Evolutionary conservation across 495 filamentous ascomycete species (phyloP).

Genomic region (Tuber magnatum): DNA sequence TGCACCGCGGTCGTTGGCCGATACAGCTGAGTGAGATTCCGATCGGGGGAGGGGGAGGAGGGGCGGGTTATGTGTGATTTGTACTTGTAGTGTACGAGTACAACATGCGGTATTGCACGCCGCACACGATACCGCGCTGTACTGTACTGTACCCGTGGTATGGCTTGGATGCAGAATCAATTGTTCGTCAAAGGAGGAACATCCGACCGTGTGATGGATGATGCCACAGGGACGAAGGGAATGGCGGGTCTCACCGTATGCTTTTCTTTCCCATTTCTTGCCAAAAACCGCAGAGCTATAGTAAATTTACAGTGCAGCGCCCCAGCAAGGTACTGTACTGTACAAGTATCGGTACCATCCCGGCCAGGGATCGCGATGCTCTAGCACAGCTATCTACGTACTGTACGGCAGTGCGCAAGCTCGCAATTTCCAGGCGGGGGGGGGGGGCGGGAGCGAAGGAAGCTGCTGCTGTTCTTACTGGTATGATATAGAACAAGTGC

Average conservation of each 20-base stretch:
- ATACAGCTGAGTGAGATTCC: neutral
- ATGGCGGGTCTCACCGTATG: too few species aligned
- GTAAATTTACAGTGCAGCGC: neutral
- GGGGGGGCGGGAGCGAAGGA: neutral
- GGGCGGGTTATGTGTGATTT: neutral
- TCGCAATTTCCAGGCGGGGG: neutral
- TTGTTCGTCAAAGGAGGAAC: neutral
- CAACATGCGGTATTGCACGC: neutral
- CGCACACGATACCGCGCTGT: too few species aligned
- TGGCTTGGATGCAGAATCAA: slow-evolving; percentile 1
- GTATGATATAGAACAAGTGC: neutral
- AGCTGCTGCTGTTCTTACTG: neutral
- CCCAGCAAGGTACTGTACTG: neutral
- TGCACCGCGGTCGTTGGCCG: neutral
- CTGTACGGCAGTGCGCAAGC: neutral
- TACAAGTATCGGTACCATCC: neutral
- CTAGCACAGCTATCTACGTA: neutral
- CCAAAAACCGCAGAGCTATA: neutral
- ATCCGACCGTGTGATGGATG: neutral
- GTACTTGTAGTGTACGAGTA: neutral
- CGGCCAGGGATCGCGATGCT: neutral
- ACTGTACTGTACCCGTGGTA: neutral
- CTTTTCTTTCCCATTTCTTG: neutral
- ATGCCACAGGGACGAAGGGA: neutral
- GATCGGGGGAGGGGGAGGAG: neutral